Evolutionary conservation across 352 stramenopile genomes (phyloP).

Genomic region (Pythium biforme): DNA sequence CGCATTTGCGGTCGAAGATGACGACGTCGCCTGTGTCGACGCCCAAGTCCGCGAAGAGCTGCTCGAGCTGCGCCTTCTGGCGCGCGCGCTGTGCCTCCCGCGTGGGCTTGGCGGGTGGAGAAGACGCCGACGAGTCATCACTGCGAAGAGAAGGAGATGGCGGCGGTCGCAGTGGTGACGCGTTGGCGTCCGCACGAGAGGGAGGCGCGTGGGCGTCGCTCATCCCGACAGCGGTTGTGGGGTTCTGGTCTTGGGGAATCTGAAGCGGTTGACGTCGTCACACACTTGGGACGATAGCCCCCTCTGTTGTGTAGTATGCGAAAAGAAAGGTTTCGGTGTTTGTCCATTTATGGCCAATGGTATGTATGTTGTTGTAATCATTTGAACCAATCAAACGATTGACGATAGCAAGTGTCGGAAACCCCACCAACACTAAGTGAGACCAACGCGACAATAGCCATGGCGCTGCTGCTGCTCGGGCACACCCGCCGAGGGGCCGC

Average conservation of each 20-base stretch:
- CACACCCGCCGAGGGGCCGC: too few species aligned
- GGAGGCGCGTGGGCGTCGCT: too few species aligned
- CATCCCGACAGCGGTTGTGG: too few species aligned
- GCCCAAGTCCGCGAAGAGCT: conserved; percentile 45
- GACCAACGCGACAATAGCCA: neutral
- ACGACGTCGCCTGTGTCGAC: conserved; percentile 80
- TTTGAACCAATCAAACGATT: neutral
- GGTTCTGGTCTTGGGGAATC: too few species aligned
- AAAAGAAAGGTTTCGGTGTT: neutral
- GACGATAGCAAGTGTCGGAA: too few species aligned
- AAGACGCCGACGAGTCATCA: too few species aligned
- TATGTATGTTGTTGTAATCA: neutral
- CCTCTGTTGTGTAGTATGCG: neutral
- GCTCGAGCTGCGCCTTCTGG: conserved; percentile 21
- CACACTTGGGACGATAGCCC: neutral
- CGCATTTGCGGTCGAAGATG: conserved; percentile 79
- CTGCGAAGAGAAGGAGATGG: too few species aligned
- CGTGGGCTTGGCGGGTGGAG: too few species aligned
- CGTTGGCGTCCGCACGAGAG: too few species aligned
- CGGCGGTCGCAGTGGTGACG: too few species aligned
- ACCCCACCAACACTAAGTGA: too few species aligned
- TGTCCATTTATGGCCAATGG: conserved; percentile 4
- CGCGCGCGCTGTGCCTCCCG: conserved; percentile 6
- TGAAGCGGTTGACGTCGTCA: neutral
- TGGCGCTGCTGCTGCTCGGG: neutral